These are phyloP conservation scores for Podaxis sp. DNA, from an alignment of 768 basidiomycete genomes.

Conservation along the genomic window DNA sequence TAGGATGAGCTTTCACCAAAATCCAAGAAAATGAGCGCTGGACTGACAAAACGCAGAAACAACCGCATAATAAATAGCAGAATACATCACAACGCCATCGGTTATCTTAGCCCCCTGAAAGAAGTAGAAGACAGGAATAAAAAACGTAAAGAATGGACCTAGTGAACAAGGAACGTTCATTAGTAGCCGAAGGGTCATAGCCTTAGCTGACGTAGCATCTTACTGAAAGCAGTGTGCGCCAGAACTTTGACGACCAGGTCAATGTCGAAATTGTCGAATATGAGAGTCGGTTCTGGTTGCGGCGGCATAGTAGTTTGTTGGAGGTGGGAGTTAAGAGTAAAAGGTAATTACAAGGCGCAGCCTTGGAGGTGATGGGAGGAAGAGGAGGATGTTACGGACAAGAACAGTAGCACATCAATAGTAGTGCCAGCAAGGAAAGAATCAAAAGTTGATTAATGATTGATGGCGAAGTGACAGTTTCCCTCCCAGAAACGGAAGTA, in stretches of 20 bases:
- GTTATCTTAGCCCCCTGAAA: constrained; percentile 62
- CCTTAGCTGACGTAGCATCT: constrained; percentile 25
- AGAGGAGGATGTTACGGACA: background rate
- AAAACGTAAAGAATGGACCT: constrained; percentile 86
- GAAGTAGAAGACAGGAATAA: constrained; percentile 76
- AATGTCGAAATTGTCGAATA: constrained; percentile 73
- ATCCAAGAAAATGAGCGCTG: background rate
- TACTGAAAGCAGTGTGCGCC: constrained; percentile 76
- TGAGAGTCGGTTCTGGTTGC: constrained; percentile 41
- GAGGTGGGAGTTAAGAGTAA: background rate
- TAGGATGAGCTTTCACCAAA: background rate
- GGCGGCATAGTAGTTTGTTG: constrained; percentile 26
- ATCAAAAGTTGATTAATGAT: constrained; percentile 6
- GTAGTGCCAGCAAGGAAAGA: background rate
- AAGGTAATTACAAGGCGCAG: constrained; percentile 28
- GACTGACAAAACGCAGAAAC: constrained; percentile 71
- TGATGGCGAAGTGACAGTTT: background rate
- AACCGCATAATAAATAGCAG: constrained; percentile 54
- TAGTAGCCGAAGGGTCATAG: constrained; percentile 1
- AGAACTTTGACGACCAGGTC: constrained; percentile 82
- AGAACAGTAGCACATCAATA: background rate
- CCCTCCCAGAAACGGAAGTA: background rate
- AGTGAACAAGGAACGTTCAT: constrained; percentile 1
- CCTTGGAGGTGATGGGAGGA: constrained; percentile 17
- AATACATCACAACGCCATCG: constrained; percentile 50